phyloP scores from a whole-genome alignment of 1,284 basidiomycete species.

The Porogramme epimiltina region DNA sequence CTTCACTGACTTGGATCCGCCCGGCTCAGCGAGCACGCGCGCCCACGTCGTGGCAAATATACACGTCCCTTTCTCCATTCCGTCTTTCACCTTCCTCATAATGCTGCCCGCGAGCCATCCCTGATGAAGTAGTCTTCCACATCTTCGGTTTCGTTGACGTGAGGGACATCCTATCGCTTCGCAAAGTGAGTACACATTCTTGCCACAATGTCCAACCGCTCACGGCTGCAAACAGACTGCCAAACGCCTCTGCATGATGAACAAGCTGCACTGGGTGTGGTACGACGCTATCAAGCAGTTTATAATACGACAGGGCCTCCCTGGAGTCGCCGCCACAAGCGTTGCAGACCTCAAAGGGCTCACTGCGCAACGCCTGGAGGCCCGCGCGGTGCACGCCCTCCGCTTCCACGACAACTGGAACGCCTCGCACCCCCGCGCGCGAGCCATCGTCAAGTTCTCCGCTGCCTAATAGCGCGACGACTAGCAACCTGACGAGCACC shows the following conservation, averaged over 20 bases:
- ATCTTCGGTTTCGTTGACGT: constrained; percentile 36
- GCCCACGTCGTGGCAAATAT: too few species aligned
- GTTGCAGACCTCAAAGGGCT: constrained; percentile 30
- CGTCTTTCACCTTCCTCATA: neutral
- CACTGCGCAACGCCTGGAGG: constrained; percentile 37
- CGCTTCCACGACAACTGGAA: constrained; percentile 40
- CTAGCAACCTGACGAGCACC: constrained; percentile 15
- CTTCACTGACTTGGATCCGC: too few species aligned
- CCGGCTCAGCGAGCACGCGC: too few species aligned
- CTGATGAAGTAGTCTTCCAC: constrained; percentile 38
- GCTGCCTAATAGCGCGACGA: constrained; percentile 18
- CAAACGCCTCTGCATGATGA: constrained; percentile 32
- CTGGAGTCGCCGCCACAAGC: constrained; percentile 33
- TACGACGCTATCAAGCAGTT: constrained; percentile 36
- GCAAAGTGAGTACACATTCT: constrained; percentile 25
- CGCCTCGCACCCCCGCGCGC: constrained; percentile 29
- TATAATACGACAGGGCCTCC: constrained; percentile 35
- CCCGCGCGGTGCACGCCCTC: constrained; percentile 37
- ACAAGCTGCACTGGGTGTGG: constrained; percentile 41
- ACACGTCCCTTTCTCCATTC: neutral
- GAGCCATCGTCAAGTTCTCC: constrained; percentile 30
- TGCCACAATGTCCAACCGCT: neutral
- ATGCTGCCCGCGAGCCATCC: constrained; percentile 22
- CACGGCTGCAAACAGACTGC: constrained; percentile 35
- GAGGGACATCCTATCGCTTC: constrained; percentile 36